Evolutionary conservation across 2,329 filamentous ascomycete genomes (phyloP), one percentile per base, ranked within the genome.

Genomic region (Huntiella bhutanensis): DNA sequence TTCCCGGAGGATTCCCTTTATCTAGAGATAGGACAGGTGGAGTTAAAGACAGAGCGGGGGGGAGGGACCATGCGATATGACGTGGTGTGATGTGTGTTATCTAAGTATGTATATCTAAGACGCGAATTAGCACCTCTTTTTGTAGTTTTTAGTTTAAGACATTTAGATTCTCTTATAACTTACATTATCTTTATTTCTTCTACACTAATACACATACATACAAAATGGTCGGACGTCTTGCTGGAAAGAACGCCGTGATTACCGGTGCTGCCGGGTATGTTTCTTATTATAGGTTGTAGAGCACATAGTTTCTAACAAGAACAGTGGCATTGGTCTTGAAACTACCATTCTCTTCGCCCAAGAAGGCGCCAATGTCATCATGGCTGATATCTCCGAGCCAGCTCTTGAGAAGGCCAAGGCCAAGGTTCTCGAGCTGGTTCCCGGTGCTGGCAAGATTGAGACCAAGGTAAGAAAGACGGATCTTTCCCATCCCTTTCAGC

Each of bases 261-360:
- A 93, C 85, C 46, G 85, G 85, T 58, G 85, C 81, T 53, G 85
- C 78, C 56, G 83, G 84, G 84, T 92, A 72, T 63, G 77, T 65
- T n/a, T 12, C 42, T 33, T 33, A 15, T 19, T 45, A 15, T 22
- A 36, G 35, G 13, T 36, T 8, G n/a, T 40, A 13, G 17, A 33
- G 8, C 12, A 8, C 8, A 6, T 33, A 39, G n/a, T 45, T 41
- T 13, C n/a, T 35, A 41, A 32, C 34, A 36, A 13, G 16, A 33
- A 16, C 57, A 87, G 87, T 57, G 87, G 87, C 57, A 95, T 95
- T 57, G 87, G 87, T 53, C 80, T 95, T 42, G 86, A 95, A 67
- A 94, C 87, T 2, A 75, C 74, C 47, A 87, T 95, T 54, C 80
- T 94, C 49, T 93, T 95, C 58, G 80, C 79, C 50, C 81, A 81